Evolutionary conservation across 495 filamentous ascomycete genomes (phyloP).

Genomic region (Parathielavia appendiculata): DNA sequence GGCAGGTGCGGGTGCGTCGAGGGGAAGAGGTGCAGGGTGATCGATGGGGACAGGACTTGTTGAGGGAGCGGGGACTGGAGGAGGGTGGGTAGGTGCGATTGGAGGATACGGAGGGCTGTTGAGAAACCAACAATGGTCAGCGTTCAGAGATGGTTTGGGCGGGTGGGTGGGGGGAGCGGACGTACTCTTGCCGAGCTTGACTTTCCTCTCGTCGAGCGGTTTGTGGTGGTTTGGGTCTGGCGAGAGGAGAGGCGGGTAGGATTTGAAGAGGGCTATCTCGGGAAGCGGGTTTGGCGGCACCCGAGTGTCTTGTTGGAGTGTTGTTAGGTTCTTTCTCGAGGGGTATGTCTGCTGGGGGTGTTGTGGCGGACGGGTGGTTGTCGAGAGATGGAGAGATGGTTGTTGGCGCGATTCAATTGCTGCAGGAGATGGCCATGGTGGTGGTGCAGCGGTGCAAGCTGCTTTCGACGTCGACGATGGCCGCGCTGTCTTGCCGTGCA

Average conservation of each 20-base stretch:
- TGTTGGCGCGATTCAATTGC: background rate
- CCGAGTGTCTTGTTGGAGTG: background rate
- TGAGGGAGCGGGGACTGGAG: conserved; percentile 77
- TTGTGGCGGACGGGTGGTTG: conserved; percentile 2
- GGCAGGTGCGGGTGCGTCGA: conserved; percentile 95
- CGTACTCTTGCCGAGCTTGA: conserved; percentile 88
- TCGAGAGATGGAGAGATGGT: background rate
- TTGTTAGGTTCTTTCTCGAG: background rate
- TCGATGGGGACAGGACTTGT: conserved; percentile 80
- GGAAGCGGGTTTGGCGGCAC: background rate
- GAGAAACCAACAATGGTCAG: background rate
- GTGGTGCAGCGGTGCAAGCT: background rate
- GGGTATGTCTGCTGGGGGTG: background rate
- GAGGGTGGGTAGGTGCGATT: conserved; percentile 78
- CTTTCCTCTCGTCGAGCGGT: conserved; percentile 66
- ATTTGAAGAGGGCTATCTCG: conserved; percentile 6
- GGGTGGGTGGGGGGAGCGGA: background rate
- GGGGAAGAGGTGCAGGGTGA: conserved; percentile 92
- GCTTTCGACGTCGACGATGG: background rate
- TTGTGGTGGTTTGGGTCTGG: conserved; percentile 18
- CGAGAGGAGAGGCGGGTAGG: conserved; percentile 7
- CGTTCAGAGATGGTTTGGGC: background rate
- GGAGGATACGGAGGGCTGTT: conserved; percentile 76
- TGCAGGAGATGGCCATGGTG: conserved; percentile 3
- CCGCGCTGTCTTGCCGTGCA: background rate